phyloP scores from a whole-genome alignment of 2,329 filamentous ascomycete genomes.

The Penicillium sp. region DNA sequence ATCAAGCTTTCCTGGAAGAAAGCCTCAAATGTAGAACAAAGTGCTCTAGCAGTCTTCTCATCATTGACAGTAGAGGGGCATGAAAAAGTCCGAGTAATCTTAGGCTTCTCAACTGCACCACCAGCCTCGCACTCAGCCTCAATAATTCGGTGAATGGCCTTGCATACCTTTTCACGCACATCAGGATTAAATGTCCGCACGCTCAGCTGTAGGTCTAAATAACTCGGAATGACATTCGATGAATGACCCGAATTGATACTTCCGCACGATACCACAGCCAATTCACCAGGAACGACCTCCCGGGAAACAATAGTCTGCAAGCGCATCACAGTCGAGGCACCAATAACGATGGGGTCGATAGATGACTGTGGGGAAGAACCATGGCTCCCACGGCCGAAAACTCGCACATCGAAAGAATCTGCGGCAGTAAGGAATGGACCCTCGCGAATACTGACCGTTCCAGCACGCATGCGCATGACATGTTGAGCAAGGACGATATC shows the following conservation, averaged over 20 bases:
- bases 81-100: constrained; percentile 45
- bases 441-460: constrained; percentile 36
- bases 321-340: constrained; percentile 45
- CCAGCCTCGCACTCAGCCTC: constrained; percentile 59
- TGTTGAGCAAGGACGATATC: constrained; percentile 62
- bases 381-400: constrained; percentile 52
- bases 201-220: constrained; percentile 47
- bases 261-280: constrained; percentile 51
- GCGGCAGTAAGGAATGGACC: constrained; percentile 42
- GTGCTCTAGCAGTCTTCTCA: constrained; percentile 41
- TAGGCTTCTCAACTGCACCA: constrained; percentile 49
- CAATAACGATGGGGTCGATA: constrained; percentile 55
- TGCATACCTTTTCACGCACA: constrained; percentile 40
- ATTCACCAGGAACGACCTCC: constrained; percentile 45
- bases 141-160: constrained; percentile 50
- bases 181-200: constrained; percentile 41
- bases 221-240: constrained; percentile 53
- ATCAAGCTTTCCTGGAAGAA: constrained; percentile 51
- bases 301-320: constrained; percentile 47
- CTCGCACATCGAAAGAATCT: constrained; percentile 42
- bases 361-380: constrained; percentile 47
- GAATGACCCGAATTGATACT: constrained; percentile 49
- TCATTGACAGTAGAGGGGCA: constrained; percentile 61
- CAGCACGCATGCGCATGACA: constrained; percentile 50
- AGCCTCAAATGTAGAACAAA: constrained; percentile 50